Conservation (phyloP, 179 eudicot species). For the Silene coronaria region DNA sequence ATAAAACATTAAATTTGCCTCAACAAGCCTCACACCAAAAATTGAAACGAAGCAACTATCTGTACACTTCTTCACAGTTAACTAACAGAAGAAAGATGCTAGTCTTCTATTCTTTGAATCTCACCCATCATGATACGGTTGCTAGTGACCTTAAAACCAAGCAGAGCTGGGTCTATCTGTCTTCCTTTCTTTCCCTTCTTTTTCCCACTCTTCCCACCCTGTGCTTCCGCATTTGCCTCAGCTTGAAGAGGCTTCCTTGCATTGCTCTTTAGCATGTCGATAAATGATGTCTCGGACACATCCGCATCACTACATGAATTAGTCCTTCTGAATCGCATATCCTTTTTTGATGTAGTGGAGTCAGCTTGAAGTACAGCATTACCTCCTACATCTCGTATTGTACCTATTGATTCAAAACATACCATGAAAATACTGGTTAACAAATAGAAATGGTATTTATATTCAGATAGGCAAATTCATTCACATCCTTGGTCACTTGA, state of each 20-base stretch:
- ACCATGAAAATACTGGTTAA: background rate
- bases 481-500: background rate
- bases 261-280: conserved; percentile 86
- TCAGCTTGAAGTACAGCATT: conserved; percentile 30
- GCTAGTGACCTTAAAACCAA: conserved; percentile 96
- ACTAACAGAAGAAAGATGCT: conserved; percentile 9
- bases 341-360: conserved; percentile 43
- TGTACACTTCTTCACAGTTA: conserved; percentile 22
- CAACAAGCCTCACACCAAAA: conserved; percentile 25
- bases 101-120: conserved; percentile 84
- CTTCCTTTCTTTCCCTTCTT: conserved; percentile 94
- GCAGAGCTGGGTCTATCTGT: conserved; percentile 91
- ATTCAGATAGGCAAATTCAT: background rate
- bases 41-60: conserved; percentile 13
- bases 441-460: background rate
- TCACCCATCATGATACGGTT: conserved; percentile 99
- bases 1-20: conserved; percentile 3
- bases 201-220: conserved; percentile 57
- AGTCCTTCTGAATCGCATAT: conserved; percentile 58
- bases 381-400: conserved; percentile 38
- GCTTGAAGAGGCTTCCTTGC: conserved; percentile 57
- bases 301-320: conserved; percentile 77
- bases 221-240: conserved; percentile 40
- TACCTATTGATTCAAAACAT: conserved; percentile 27
- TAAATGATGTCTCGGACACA: conserved; percentile 72